Percentiles rank a stretch among this genome's conserved stretches.
phyloP scores from a whole-genome alignment of 305 asterid species.

The Solanum hybrid region DNA sequence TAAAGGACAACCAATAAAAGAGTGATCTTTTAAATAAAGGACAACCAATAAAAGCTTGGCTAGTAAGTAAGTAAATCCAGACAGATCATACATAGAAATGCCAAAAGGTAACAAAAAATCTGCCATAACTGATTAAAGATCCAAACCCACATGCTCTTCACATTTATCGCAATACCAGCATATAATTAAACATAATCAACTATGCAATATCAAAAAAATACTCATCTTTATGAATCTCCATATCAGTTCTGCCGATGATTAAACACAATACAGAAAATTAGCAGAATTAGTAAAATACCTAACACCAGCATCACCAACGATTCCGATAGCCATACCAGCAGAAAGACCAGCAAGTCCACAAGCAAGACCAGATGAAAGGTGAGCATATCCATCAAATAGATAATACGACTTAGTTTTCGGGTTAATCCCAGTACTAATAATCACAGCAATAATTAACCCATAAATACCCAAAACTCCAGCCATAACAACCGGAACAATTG shows the following conservation, averaged over 20 bases:
- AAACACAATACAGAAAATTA: neutral
- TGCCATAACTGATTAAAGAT: neutral
- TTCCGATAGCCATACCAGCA: constrained; percentile 73
- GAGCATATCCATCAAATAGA: constrained; percentile 65
- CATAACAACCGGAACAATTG: constrained; percentile 73
- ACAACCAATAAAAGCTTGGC: neutral
- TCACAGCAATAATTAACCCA: constrained; percentile 66
- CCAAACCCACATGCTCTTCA: neutral
- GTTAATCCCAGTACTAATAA: constrained; percentile 65
- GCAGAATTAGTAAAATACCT: constrained; percentile 19
- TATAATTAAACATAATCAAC: neutral
- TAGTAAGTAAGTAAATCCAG: neutral
- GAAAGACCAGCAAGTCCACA: constrained; percentile 70
- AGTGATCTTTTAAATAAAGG: neutral
- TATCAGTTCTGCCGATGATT: neutral
- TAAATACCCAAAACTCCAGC: constrained; percentile 75
- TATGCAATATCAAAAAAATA: neutral
- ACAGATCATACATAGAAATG: neutral
- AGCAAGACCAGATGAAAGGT: constrained; percentile 60
- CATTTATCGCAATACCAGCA: neutral
- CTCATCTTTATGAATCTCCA: neutral
- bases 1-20: neutral
- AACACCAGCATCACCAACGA: constrained; percentile 68
- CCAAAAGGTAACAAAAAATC: neutral
- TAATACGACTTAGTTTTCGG: constrained; percentile 70